phyloP scores from a whole-genome alignment of 768 basidiomycete species.

The Clitopilus passeckerianus region DNA sequence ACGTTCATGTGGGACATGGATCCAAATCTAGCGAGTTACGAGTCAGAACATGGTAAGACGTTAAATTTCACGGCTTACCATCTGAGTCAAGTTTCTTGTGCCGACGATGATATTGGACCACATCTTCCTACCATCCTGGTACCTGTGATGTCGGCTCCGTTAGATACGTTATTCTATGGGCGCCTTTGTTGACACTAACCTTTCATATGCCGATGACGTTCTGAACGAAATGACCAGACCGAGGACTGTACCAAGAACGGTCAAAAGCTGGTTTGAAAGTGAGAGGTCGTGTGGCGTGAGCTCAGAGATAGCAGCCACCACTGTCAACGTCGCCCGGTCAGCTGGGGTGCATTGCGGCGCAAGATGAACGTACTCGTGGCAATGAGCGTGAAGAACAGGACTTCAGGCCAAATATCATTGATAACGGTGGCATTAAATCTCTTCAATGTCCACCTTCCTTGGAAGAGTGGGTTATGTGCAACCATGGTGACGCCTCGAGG shows the following conservation, averaged over 20 bases:
- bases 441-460: constrained; percentile 40
- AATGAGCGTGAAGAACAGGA: constrained; percentile 55
- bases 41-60: neutral
- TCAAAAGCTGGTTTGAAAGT: constrained; percentile 51
- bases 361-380: constrained; percentile 39
- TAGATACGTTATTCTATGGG: neutral
- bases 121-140: constrained; percentile 66
- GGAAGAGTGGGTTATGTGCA: constrained; percentile 40
- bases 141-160: constrained; percentile 26
- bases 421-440: constrained; percentile 55
- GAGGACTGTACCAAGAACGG: constrained; percentile 71
- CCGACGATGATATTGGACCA: constrained; percentile 60
- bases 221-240: constrained; percentile 70
- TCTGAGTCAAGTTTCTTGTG: constrained; percentile 53
- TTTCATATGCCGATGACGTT: constrained; percentile 67
- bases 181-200: constrained; percentile 27
- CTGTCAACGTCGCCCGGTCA: constrained; percentile 21
- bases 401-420: constrained; percentile 65
- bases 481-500: constrained; percentile 26
- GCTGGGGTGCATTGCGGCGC: neutral
- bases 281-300: constrained; percentile 42
- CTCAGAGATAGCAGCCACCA: constrained; percentile 53
- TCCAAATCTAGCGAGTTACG: constrained; percentile 38
- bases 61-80: constrained; percentile 32
- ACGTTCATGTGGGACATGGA: constrained; percentile 46